Conservation (phyloP, 345 rosid genomes). For the Hypericum perforatum region DNA sequence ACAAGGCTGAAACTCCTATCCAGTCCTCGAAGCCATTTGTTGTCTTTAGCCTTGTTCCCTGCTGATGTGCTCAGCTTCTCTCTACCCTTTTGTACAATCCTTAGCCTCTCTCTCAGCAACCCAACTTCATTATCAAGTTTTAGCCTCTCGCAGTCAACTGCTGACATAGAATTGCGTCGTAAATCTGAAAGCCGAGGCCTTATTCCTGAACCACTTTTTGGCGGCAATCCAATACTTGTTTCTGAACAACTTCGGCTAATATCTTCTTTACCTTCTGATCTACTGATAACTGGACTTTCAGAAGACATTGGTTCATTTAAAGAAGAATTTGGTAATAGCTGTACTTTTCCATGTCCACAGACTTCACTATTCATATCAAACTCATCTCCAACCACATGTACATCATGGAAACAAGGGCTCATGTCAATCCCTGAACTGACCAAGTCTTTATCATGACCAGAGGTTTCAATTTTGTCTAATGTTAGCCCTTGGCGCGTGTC, state of each 20-base stretch:
- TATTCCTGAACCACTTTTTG: slow-evolving; percentile 16
- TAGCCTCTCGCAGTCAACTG: slow-evolving; percentile 52
- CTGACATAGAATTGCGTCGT: slow-evolving; percentile 68
- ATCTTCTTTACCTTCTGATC: slow-evolving; percentile 17
- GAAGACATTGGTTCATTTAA: slow-evolving; percentile 16
- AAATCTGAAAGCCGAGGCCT: slow-evolving; percentile 24
- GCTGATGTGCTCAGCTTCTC: slow-evolving; percentile 38
- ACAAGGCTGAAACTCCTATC: slow-evolving; percentile 42
- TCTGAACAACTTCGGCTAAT: slow-evolving; percentile 39
- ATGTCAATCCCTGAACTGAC: neutral
- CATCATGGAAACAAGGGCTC: slow-evolving; percentile 32
- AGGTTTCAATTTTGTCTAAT: slow-evolving; percentile 13
- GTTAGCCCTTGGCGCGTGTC: slow-evolving; percentile 9
- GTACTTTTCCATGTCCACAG: slow-evolving; percentile 15
- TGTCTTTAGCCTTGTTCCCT: slow-evolving; percentile 32
- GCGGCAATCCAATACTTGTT: slow-evolving; percentile 24
- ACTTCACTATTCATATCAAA: slow-evolving; percentile 12
- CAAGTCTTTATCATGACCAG: slow-evolving; percentile 13
- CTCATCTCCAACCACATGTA: slow-evolving; percentile 50
- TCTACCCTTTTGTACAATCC: slow-evolving; percentile 42
- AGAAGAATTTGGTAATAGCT: slow-evolving; percentile 11
- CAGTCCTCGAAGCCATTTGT: slow-evolving; percentile 30
- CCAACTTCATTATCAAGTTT: slow-evolving; percentile 66
- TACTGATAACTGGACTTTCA: slow-evolving; percentile 14
- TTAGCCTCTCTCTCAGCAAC: slow-evolving; percentile 51